These are phyloP conservation scores for Pseudomonodictys pantanalensis DNA, from an alignment of 495 filamentous ascomycete genomes.

Conservation along the genomic window DNA sequence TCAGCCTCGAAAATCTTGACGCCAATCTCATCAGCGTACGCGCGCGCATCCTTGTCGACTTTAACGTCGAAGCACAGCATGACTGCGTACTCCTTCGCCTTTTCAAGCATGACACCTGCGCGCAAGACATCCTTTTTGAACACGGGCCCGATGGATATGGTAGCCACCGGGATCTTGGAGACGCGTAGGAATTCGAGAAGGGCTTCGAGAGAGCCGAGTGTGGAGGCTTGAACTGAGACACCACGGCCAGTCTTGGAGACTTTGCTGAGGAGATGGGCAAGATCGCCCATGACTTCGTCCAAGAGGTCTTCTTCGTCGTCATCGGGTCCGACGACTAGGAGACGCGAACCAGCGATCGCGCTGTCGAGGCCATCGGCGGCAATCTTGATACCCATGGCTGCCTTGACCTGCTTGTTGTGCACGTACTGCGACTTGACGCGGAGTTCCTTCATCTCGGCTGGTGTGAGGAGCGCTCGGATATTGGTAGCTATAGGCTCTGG, in stretches of 20 bases:
- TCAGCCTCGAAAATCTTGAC: slow-evolving; percentile 99
- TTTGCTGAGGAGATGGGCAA: slow-evolving; percentile 83
- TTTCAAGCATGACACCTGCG: slow-evolving; percentile 94
- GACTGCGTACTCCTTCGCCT: slow-evolving; percentile 89
- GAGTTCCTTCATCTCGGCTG: slow-evolving; percentile 89
- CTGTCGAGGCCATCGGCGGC: slow-evolving; percentile 93
- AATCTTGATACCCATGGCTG: slow-evolving; percentile 97
- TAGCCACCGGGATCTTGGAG: slow-evolving; percentile 94
- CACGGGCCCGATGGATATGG: slow-evolving; percentile 96
- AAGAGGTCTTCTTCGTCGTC: slow-evolving; percentile 96
- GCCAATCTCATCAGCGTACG: slow-evolving; percentile 88
- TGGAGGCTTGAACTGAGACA: slow-evolving; percentile 96
- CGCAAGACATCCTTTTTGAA: slow-evolving; percentile 99
- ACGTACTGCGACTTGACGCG: slow-evolving; percentile 93
- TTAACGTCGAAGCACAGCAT: slow-evolving; percentile 99
- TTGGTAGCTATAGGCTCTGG: slow-evolving; percentile 93
- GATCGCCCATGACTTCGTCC: slow-evolving; percentile 93
- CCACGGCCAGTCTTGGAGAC: slow-evolving; percentile 88
- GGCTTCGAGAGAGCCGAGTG: slow-evolving; percentile 94
- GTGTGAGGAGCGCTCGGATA: slow-evolving; percentile 93
- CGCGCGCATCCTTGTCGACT: slow-evolving; percentile 92
- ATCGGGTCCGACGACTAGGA: slow-evolving; percentile 88
- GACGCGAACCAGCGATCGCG: slow-evolving; percentile 92
- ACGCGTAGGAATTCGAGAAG: slow-evolving; percentile 90
- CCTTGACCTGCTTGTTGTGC: slow-evolving; percentile 99